phyloP scores from a whole-genome alignment of 495 filamentous ascomycete genomes.

The Aspergillus nanangensis region DNA sequence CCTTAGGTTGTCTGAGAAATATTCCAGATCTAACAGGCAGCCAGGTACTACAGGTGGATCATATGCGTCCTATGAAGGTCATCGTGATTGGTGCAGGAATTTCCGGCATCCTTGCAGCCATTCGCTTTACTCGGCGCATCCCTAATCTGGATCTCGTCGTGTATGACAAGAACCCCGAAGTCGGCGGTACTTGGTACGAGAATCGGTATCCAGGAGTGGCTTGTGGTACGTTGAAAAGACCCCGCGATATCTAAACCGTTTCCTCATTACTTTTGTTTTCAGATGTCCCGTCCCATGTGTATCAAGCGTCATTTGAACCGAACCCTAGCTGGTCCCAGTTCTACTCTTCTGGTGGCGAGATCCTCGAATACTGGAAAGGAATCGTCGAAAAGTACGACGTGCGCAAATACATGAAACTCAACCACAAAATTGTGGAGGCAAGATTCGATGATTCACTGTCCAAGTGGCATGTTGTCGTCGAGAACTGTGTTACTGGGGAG shows the following conservation, averaged over 20 bases:
- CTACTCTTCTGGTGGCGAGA: neutral
- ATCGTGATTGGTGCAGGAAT: conserved; percentile 13
- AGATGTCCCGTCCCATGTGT: conserved; percentile 30
- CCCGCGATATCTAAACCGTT: neutral
- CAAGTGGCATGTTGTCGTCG: conserved; percentile 29
- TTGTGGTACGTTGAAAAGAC: neutral
- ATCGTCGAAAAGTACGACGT: neutral
- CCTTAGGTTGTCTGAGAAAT: neutral
- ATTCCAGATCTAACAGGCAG: neutral
- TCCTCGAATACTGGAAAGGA: neutral
- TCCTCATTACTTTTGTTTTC: conserved; percentile 45
- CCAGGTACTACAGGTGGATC: neutral
- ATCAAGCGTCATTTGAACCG: conserved; percentile 32
- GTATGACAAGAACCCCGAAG: conserved; percentile 70
- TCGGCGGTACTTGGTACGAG: conserved; percentile 64
- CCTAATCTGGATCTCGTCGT: conserved; percentile 52
- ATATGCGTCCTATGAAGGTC: conserved; percentile 5
- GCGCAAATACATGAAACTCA: neutral
- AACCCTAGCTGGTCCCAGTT: neutral
- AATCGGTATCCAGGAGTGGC: conserved; percentile 35
- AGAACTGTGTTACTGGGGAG: conserved; percentile 19
- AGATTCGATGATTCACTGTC: conserved; percentile 24
- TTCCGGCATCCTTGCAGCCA: conserved; percentile 6
- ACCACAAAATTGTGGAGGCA: neutral
- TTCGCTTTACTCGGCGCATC: conserved; percentile 12